Percentiles rank a stretch among this genome's conserved stretches.
Conservation (phyloP, 371 early-diverging fungal species). For the Rozella allomycis region DNA sequence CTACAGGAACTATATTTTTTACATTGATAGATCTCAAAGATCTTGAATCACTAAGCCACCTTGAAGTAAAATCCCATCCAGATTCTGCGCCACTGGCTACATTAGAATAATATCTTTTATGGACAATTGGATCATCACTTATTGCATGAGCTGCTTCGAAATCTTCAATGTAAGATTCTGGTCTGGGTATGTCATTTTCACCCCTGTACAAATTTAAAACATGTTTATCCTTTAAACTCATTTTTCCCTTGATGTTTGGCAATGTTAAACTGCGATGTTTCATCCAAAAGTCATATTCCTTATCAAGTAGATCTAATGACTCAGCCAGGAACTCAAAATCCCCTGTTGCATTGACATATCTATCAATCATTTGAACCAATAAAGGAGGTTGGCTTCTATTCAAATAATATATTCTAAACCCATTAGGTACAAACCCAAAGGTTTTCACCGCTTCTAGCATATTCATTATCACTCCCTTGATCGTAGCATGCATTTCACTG, state of each 20-base stretch:
- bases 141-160: slow-evolving; percentile 21
- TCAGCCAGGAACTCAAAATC: slow-evolving; percentile 22
- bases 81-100: slow-evolving; percentile 64
- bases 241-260: slow-evolving; percentile 1
- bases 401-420: slow-evolving; percentile 59
- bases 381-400: slow-evolving; percentile 75
- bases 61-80: slow-evolving; percentile 67
- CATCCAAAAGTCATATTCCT: slow-evolving; percentile 47
- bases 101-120: slow-evolving; percentile 30
- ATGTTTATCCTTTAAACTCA: slow-evolving; percentile 3
- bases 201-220: slow-evolving; percentile 36
- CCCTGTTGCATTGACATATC: slow-evolving; percentile 28
- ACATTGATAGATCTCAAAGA: slow-evolving; percentile 32
- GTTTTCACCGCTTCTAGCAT: slow-evolving; percentile 40
- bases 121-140: slow-evolving; percentile 7
- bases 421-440: slow-evolving; percentile 70
- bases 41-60: slow-evolving; percentile 33
- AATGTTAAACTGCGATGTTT: slow-evolving; percentile 15
- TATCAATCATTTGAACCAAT: slow-evolving; percentile 43
- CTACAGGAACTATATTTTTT: slow-evolving; percentile 47
- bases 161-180: slow-evolving; percentile 55
- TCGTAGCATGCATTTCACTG: slow-evolving; percentile 32
- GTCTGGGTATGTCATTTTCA: slow-evolving; percentile 35
- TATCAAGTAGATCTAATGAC: slow-evolving; percentile 30
- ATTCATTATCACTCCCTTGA: slow-evolving; percentile 39